Base-by-base conservation (phyloP, 257 asterid genomes). In the Salvia miltiorrhiza region DNA sequence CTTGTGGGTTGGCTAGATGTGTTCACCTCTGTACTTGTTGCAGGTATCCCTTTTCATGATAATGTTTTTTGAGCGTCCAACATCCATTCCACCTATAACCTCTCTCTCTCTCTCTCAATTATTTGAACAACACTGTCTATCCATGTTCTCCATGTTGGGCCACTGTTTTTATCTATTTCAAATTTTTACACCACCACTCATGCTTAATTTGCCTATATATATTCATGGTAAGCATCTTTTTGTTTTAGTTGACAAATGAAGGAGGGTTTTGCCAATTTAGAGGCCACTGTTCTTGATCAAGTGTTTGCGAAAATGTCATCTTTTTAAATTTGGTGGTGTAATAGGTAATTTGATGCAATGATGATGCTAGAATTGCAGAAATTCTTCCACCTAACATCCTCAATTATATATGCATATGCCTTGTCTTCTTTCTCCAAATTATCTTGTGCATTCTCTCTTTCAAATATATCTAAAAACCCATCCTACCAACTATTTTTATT, bases 1-100 rank as follows among this genome's bases (percentile, higher is more conserved):
- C 81, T 85, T 79, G 58, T 82, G 79, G 39, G 73, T 73, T 85
- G 84, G 77, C 73, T 79, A 62, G 60, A 73, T 80, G 74, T 65
- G 63, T 69, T 73, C 72, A 16, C 23, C 58, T 65, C 78, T 76
- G 77, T 78, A 60, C 67, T 77, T 59, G 12, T 63, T 50, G 54
- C 81, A 77, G 74, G 9, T 53, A 68, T 67, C 75, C 73, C 10
- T 70, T 76, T 69, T 70, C 65, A 48, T 72, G 55, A 78, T 78
- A 70, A 67, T 53, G 26, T 30, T 69, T 50, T 63, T 63, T 30
- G 37, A 40, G 57, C 48, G 33, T 33, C 75, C 73, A 44, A 44
- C 53, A 32, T 21, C 61, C 45, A 33, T 58, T 68, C 16, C 67
- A 70, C 60, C 75, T 43, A 40, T 33, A 39, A 12, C 37, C 67